A percentile compares a stretch with the other conserved stretches of the same genome.
phyloP scores from a whole-genome alignment of 2,329 filamentous ascomycete species.

The Penicillium sp. region DNA sequence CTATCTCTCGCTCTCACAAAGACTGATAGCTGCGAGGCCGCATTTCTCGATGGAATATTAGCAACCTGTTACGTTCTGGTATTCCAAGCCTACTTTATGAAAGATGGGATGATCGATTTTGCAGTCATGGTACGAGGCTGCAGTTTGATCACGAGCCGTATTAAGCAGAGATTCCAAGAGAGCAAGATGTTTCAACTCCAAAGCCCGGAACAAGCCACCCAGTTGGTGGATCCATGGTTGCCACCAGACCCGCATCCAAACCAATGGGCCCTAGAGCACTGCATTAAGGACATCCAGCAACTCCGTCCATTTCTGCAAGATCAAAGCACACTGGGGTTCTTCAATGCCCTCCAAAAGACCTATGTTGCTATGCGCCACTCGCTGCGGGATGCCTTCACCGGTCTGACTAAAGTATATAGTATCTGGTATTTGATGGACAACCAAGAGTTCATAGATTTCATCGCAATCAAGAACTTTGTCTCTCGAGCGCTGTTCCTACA shows the following conservation, averaged over 20 bases:
- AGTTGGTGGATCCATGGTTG: background rate
- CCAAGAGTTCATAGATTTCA: conserved; percentile 31
- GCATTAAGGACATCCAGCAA: background rate
- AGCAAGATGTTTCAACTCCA: conserved; percentile 23
- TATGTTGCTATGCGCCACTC: background rate
- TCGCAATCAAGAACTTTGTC: conserved; percentile 46
- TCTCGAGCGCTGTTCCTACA: conserved; percentile 52
- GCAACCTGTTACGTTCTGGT: conserved; percentile 40
- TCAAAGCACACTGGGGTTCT: background rate
- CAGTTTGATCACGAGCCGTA: conserved; percentile 41
- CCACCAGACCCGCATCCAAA: background rate
- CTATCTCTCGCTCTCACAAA: background rate
- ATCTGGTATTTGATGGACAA: background rate
- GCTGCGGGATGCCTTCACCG: background rate
- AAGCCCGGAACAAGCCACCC: conserved; percentile 1
- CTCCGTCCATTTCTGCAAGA: background rate
- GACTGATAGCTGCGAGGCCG: conserved; percentile 21
- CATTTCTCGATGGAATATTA: conserved; percentile 30
- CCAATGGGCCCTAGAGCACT: background rate
- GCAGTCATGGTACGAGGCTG: conserved; percentile 41
- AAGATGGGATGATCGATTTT: conserved; percentile 38
- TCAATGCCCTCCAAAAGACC: background rate
- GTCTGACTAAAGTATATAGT: conserved; percentile 15
- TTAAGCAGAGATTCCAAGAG: conserved; percentile 8
- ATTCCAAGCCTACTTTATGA: conserved; percentile 40